These are phyloP conservation scores for Kwoniella dendrophila DNA, from an alignment of 768 basidiomycete species.

Conservation along the genomic window DNA sequence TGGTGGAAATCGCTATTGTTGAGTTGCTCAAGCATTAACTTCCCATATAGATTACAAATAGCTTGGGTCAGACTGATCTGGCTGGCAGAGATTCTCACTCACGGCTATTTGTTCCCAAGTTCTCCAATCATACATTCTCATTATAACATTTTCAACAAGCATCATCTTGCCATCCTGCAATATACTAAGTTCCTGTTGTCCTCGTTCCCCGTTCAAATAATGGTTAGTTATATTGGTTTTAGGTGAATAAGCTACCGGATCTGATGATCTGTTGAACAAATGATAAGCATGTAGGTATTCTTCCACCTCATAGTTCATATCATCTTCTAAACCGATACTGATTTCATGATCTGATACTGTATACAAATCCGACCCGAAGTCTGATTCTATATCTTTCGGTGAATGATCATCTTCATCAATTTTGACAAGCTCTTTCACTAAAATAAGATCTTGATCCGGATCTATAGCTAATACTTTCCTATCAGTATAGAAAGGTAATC, in stretches of 20 bases:
- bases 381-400: too few relatives aligned
- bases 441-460: not conserved
- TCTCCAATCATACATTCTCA: not conserved
- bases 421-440: not conserved
- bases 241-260: not conserved
- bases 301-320: not conserved
- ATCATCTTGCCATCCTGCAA: not conserved
- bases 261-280: not conserved
- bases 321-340: too few relatives aligned
- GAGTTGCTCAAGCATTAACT: not conserved
- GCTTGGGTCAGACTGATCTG: not conserved
- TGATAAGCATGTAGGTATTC: not conserved
- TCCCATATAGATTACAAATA: not conserved
- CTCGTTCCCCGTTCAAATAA: not conserved
- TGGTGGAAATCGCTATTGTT: not conserved
- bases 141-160: not conserved
- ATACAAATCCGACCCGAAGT: too few relatives aligned
- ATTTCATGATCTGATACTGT: too few relatives aligned
- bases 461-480: not conserved
- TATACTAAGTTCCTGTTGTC: not conserved
- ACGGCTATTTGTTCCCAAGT: not conserved
- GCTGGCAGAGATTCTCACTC: too few relatives aligned
- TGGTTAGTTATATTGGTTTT: not conserved
- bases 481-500: not conserved
- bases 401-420: not conserved